Conservation (phyloP, 345 rosid genomes). For the Hibiscus tridactylites region DNA sequence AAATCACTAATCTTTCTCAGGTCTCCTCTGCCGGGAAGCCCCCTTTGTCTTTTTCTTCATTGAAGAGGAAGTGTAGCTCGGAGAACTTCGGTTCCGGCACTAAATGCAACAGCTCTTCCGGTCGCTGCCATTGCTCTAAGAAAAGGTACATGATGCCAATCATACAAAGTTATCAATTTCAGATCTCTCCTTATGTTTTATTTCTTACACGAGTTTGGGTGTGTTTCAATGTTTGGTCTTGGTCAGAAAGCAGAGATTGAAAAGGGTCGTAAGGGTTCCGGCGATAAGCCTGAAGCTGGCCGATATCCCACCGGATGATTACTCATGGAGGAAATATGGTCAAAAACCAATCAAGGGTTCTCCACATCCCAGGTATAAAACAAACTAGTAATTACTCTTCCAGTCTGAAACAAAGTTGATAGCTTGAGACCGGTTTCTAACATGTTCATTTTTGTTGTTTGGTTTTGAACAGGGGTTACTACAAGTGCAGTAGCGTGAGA, state of each 20-base stretch:
- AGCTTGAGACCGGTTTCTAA: neutral
- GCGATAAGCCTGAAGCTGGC: constrained; percentile 87
- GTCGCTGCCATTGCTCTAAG: constrained; percentile 90
- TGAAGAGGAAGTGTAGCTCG: constrained; percentile 72
- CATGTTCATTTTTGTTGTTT: neutral
- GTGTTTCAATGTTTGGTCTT: neutral
- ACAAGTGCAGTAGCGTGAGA: constrained; percentile 88
- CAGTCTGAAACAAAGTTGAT: neutral
- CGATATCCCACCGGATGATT: constrained; percentile 94
- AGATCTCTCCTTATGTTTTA: neutral
- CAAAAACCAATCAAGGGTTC: constrained; percentile 99
- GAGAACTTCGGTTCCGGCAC: constrained; percentile 45
- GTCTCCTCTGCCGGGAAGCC: constrained; percentile 51
- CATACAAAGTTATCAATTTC: neutral
- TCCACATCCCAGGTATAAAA: constrained; percentile 78
- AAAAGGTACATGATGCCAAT: constrained; percentile 42
- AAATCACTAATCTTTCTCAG: constrained; percentile 41
- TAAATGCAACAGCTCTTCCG: constrained; percentile 52
- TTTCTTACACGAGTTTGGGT: neutral
- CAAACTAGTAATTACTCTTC: neutral
- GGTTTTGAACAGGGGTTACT: constrained; percentile 61
- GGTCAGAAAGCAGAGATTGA: constrained; percentile 59
- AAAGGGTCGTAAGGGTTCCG: constrained; percentile 73
- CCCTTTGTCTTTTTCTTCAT: constrained; percentile 45
- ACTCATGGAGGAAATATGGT: constrained; percentile 95